Base-by-base conservation (phyloP, 2,329 filamentous ascomycete species). In the Drechslerella dactyloides region DNA sequence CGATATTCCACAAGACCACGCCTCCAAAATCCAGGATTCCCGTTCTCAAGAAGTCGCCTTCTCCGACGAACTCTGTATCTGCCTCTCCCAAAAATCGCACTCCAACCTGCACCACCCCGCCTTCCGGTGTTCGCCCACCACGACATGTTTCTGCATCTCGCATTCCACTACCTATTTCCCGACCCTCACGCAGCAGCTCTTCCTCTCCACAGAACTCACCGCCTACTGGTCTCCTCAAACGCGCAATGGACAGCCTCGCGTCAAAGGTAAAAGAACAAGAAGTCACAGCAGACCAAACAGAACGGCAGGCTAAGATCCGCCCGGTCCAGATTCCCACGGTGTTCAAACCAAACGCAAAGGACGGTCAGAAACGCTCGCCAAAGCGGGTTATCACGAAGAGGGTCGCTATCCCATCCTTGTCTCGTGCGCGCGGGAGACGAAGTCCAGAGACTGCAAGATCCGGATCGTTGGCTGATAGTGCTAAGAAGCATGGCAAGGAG, bases 401-500 rank as follows among this genome's bases (percentile, higher is more conserved):
- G 27, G 8, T 33, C 27, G n/a, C n/a, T 33, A 33, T 33, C 27
- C 27, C n/a, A n/a, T n/a, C n/a, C n/a, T n/a, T n/a, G 27, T 33
- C 27, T 33, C 8, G 27, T 11, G 1, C 7, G n/a, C n/a, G n/a
- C n/a, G n/a, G n/a, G n/a, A n/a, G n/a, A n/a, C n/a, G n/a, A n/a
- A n/a, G n/a, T n/a, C n/a, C n/a, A n/a, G n/a, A n/a, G n/a, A n/a
- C n/a, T n/a, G n/a, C n/a, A n/a, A n/a, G n/a, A n/a, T n/a, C n/a
- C n/a, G n/a, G n/a, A n/a, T n/a, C n/a, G n/a, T n/a, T n/a, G n/a
- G n/a, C n/a, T n/a, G n/a, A n/a, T n/a, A n/a, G n/a, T n/a, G n/a
- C n/a, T n/a, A n/a, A n/a, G n/a, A n/a, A n/a, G n/a, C n/a, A n/a
- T 10, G 63, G 60, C 30, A 60, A 33, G 24, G 7, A 48, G 7